phyloP scores from a whole-genome alignment of 2,329 filamentous ascomycete species.

The Fusarium sp. region DNA sequence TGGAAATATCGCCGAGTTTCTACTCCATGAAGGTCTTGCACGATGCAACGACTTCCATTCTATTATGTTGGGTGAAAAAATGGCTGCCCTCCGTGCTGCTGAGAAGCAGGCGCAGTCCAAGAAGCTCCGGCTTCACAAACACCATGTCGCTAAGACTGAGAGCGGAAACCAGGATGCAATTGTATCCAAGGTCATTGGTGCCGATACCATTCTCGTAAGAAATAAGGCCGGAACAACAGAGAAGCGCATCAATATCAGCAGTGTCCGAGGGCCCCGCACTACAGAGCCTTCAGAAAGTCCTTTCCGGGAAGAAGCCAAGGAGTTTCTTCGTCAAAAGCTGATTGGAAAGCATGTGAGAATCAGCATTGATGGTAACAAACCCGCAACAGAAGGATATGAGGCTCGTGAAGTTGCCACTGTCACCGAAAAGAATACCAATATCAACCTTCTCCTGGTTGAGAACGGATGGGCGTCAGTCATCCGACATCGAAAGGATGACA shows the following conservation, averaged over 20 bases:
- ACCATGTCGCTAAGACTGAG: conserved; percentile 76
- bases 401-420: conserved; percentile 95
- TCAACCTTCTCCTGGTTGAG: conserved; percentile 86
- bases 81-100: conserved; percentile 84
- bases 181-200: conserved; percentile 85
- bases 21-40: conserved; percentile 89
- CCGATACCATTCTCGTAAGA: conserved; percentile 87
- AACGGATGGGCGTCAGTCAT: conserved; percentile 94
- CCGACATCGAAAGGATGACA: conserved; percentile 92
- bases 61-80: conserved; percentile 86
- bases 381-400: conserved; percentile 89
- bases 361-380: conserved; percentile 88
- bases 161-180: conserved; percentile 78
- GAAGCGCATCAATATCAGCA: conserved; percentile 92
- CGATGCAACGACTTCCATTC: conserved; percentile 97
- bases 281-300: conserved; percentile 87
- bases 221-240: conserved; percentile 83
- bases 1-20: conserved; percentile 91
- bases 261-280: conserved; percentile 90
- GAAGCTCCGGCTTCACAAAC: conserved; percentile 82
- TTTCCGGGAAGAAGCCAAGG: conserved; percentile 93
- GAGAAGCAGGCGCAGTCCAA: conserved; percentile 85
- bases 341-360: conserved; percentile 97
- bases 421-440: conserved; percentile 83
- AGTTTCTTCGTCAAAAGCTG: conserved; percentile 90